phyloP scores from a whole-genome alignment of 2,329 filamentous ascomycete species.

The Coniochaeta sp. region DNA sequence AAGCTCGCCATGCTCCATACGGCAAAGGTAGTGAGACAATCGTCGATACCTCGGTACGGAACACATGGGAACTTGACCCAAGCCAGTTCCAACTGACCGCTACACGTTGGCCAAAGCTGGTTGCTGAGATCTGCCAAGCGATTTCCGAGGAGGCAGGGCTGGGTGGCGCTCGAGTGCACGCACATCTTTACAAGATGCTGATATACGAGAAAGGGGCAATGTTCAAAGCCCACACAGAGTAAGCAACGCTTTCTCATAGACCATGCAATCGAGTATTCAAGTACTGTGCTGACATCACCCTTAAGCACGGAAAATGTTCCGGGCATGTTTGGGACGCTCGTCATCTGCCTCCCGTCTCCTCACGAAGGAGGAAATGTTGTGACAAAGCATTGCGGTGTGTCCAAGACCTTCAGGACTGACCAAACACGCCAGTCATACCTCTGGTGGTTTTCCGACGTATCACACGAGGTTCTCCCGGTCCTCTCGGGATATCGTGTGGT shows the following conservation, averaged over 20 bases:
- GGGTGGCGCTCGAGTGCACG: conserved; percentile 14
- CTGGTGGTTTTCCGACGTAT: conserved; percentile 43
- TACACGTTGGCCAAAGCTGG: conserved; percentile 20
- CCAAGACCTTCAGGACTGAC: conserved; percentile 18
- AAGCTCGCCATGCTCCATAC: conserved; percentile 23
- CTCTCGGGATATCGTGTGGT: conserved; percentile 39
- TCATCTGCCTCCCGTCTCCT: conserved; percentile 37
- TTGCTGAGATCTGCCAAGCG: conserved; percentile 15
- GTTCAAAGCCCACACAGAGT: conserved; percentile 38
- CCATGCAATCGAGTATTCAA: background rate
- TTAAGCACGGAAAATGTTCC: conserved; percentile 34
- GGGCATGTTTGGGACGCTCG: conserved; percentile 42
- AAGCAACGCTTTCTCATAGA: conserved; percentile 1
- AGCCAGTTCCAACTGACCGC: conserved; percentile 27
- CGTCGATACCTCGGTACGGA: conserved; percentile 30
- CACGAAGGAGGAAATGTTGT: conserved; percentile 39
- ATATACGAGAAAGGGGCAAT: conserved; percentile 42
- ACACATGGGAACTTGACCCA: conserved; percentile 34
- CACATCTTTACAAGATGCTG: conserved; percentile 37
- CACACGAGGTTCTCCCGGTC: conserved; percentile 40
- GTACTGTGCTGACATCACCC: background rate
- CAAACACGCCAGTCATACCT: conserved; percentile 12
- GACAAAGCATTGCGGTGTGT: conserved; percentile 26
- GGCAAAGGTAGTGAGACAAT: conserved; percentile 30
- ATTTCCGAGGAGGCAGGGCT: conserved; percentile 25